phyloP scores from a whole-genome alignment of 2,329 filamentous ascomycete genomes.

The Botrytis cinerea region DNA sequence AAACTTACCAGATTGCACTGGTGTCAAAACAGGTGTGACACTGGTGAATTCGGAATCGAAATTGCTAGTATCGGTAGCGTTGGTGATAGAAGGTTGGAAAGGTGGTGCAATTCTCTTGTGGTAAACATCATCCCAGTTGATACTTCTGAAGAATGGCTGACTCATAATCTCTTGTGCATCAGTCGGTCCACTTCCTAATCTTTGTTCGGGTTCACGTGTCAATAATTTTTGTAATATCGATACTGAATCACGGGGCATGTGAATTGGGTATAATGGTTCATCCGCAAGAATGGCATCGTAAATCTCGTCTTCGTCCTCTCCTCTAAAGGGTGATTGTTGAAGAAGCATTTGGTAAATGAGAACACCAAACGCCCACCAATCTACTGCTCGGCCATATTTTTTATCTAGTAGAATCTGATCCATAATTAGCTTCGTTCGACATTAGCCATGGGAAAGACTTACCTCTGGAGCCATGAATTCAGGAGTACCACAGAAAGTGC shows the following conservation, averaged over 20 bases:
- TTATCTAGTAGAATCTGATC: conserved; percentile 89
- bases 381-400: conserved; percentile 94
- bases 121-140: conserved; percentile 99
- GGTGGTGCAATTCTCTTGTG: conserved; percentile 89
- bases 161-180: conserved; percentile 99
- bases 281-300: conserved; percentile 98
- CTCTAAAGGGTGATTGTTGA: conserved; percentile 97
- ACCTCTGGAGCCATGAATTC: conserved; percentile 99
- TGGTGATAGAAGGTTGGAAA: conserved; percentile 87
- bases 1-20: conserved; percentile 89
- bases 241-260: conserved; percentile 97
- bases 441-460: conserved; percentile 41
- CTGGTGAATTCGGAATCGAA: conserved; percentile 99
- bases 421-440: conserved; percentile 36
- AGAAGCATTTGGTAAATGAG: conserved; percentile 99
- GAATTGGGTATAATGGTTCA: conserved; percentile 95
- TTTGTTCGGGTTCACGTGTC: conserved; percentile 89
- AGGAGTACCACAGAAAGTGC: conserved; percentile 98
- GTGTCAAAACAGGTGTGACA: conserved; percentile 94
- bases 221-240: conserved; percentile 97
- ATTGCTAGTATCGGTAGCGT: conserved; percentile 96
- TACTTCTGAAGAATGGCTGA: conserved; percentile 95
- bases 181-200: conserved; percentile 90
- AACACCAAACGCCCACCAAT: conserved; percentile 99
- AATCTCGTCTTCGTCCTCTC: conserved; percentile 98